Percentiles rank a stretch among this genome's conserved stretches.
Conservation (phyloP, 352 stramenopile genomes). For the Phytophthora megakarya region DNA sequence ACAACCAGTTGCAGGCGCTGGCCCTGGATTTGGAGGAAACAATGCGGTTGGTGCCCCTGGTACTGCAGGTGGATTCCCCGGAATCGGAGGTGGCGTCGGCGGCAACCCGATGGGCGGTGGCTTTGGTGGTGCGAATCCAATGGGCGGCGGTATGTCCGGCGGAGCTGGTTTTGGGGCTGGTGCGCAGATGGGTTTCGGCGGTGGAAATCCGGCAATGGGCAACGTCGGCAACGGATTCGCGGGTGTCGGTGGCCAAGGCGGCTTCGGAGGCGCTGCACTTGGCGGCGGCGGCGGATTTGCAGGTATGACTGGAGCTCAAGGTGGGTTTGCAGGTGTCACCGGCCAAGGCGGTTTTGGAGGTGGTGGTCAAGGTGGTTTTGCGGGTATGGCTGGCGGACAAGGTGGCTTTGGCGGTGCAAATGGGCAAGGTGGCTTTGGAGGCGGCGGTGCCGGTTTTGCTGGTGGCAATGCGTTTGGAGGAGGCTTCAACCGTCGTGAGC, state of each 20-base stretch:
- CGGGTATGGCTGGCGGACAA: background rate
- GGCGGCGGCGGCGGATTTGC: too few species aligned
- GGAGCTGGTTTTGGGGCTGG: background rate
- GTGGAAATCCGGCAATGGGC: slow-evolving; percentile 13
- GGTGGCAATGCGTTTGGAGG: slow-evolving; percentile 13
- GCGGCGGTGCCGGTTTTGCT: too few species aligned
- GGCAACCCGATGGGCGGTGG: slow-evolving; percentile 9
- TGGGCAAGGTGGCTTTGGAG: slow-evolving; percentile 4
- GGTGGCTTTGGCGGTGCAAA: slow-evolving; percentile 8
- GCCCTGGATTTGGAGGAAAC: too few species aligned
- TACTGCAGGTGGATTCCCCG: slow-evolving; percentile 4
- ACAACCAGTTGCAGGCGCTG: slow-evolving; percentile 1
- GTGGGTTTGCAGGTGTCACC: too few species aligned
- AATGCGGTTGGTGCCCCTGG: background rate
- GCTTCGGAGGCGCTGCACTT: slow-evolving; percentile 11
- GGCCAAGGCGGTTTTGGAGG: too few species aligned
- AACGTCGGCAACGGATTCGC: slow-evolving; percentile 14
- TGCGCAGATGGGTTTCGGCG: slow-evolving; percentile 5
- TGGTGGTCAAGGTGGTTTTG: background rate
- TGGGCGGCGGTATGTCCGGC: slow-evolving; percentile 16
- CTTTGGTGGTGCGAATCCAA: slow-evolving; percentile 14
- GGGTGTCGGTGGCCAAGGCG: too few species aligned
- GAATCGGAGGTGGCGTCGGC: background rate
- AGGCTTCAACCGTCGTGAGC: slow-evolving; percentile 23
- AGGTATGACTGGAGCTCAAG: too few species aligned